phyloP scores from a whole-genome alignment of 148 eudicot genomes.

The Drosera capensis region DNA sequence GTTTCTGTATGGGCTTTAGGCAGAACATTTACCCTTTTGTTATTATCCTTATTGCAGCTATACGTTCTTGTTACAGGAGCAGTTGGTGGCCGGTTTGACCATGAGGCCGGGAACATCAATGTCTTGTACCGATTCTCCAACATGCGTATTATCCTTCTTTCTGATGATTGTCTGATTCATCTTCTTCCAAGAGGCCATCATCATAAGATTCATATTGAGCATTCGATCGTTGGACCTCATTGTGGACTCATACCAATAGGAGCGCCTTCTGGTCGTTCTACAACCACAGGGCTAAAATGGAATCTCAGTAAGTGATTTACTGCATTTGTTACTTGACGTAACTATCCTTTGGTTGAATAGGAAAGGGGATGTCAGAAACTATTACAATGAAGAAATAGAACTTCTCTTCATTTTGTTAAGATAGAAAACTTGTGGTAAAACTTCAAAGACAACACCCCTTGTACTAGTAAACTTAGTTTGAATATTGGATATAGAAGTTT shows the following conservation, averaged over 20 bases:
- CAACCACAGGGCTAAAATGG: slow-evolving; percentile 86
- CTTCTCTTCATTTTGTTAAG: neutral
- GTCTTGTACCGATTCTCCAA: slow-evolving; percentile 55
- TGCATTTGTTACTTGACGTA: neutral
- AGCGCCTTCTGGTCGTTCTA: slow-evolving; percentile 35
- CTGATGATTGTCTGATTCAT: slow-evolving; percentile 78
- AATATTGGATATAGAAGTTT: too few species aligned
- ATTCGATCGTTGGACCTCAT: slow-evolving; percentile 79
- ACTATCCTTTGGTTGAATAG: neutral
- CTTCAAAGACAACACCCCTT: too few species aligned
- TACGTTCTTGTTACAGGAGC: slow-evolving; percentile 83
- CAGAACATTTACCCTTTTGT: neutral
- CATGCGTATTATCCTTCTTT: slow-evolving; percentile 52
- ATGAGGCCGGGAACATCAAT: slow-evolving; percentile 83
- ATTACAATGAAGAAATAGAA: neutral
- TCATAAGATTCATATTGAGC: slow-evolving; percentile 55
- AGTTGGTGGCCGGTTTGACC: slow-evolving; percentile 94
- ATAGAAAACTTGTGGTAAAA: too few species aligned
- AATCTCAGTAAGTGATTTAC: slow-evolving; percentile 50
- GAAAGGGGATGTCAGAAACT: neutral
- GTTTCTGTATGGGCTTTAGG: neutral
- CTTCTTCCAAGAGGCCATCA: slow-evolving; percentile 61
- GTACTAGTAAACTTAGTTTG: too few species aligned
- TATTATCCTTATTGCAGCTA: slow-evolving; percentile 28
- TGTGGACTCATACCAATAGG: slow-evolving; percentile 88